phyloP scores from a whole-genome alignment of 1,139 yeast genomes.

The Pichia sp. region DNA sequence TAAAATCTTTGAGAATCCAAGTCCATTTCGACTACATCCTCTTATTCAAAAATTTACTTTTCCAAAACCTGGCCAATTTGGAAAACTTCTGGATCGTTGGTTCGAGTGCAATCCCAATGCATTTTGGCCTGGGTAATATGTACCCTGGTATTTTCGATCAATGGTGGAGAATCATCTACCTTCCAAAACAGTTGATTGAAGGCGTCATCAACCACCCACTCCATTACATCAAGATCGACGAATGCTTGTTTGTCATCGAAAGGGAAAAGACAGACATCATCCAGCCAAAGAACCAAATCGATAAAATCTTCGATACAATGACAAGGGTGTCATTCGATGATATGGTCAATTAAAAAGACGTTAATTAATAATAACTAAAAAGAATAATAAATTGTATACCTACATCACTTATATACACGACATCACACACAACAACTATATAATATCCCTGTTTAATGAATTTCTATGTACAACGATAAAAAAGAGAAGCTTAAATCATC shows the following conservation, averaged over 20 bases:
- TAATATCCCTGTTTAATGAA: background rate
- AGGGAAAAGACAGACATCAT: conserved; percentile 24
- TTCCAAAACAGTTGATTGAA: conserved; percentile 29
- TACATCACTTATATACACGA: too few species aligned
- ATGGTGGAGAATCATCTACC: conserved; percentile 58
- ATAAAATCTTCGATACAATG: conserved; percentile 41
- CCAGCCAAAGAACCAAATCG: conserved; percentile 43
- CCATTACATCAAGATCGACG: conserved; percentile 44
- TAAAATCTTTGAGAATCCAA: conserved; percentile 41
- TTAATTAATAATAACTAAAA: background rate
- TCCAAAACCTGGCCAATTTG: conserved; percentile 33
- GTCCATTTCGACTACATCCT: conserved; percentile 32
- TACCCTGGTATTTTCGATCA: conserved; percentile 57
- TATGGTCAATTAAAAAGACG: background rate
- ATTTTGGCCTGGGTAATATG: conserved; percentile 52
- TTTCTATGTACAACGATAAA: background rate
- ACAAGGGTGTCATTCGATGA: conserved; percentile 21
- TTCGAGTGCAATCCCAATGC: conserved; percentile 50
- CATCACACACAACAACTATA: background rate
- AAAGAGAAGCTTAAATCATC: conserved; percentile 4
- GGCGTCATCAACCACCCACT: conserved; percentile 34
- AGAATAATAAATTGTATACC: background rate
- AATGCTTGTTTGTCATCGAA: conserved; percentile 35
- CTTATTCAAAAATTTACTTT: conserved; percentile 21
- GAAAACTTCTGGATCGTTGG: conserved; percentile 48